Evolutionary conservation across 2,329 filamentous ascomycete genomes (phyloP).

Genomic region (Trichoderma brevicompactum): DNA sequence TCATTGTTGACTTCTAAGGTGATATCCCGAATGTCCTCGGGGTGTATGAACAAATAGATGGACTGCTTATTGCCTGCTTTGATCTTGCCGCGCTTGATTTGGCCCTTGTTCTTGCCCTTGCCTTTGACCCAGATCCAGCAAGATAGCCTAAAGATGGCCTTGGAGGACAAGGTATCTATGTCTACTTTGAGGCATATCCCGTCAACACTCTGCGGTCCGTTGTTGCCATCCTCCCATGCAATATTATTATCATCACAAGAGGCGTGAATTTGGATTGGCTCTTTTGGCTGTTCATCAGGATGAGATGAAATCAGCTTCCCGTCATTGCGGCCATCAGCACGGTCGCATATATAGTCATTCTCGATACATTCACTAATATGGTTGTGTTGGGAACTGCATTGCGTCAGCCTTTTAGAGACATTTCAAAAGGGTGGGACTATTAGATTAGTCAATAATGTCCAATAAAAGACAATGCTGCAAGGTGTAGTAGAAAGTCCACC

Average conservation of each 20-base stretch:
- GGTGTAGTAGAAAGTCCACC: background rate
- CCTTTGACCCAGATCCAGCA: background rate
- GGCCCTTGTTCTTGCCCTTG: background rate
- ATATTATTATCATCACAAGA: background rate
- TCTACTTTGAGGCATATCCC: background rate
- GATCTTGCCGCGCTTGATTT: background rate
- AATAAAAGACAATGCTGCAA: background rate
- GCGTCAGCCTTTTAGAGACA: background rate
- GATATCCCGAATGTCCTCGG: background rate
- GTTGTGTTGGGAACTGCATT: background rate
- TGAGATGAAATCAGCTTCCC: too few relatives aligned
- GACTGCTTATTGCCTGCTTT: background rate
- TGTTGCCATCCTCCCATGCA: background rate
- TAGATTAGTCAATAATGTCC: background rate
- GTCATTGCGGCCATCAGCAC: too few relatives aligned
- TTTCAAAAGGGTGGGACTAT: background rate
- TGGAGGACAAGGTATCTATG: background rate
- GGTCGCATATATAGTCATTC: background rate
- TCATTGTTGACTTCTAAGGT: background rate
- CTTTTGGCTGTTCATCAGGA: background rate
- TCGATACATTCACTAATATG: background rate
- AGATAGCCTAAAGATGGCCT: background rate
- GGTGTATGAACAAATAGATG: background rate
- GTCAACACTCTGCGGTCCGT: background rate
- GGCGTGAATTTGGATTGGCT: background rate